Conservation (phyloP, 352 stramenopile genomes). For the Phytophthora colocasiae region DNA sequence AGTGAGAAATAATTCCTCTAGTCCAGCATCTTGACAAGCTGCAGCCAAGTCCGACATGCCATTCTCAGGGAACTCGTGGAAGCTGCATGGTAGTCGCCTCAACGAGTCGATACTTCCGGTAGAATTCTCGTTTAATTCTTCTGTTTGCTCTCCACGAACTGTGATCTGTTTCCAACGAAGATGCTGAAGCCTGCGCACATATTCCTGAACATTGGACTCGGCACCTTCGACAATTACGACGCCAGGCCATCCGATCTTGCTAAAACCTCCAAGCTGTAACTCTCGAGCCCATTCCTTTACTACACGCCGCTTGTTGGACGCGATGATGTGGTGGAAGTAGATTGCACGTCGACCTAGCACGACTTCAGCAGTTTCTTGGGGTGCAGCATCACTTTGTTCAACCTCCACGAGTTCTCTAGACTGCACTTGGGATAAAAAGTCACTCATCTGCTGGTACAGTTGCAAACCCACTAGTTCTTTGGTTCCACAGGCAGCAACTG, state of each 20-base stretch:
- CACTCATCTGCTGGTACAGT: constrained; percentile 71
- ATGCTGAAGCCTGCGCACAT: constrained; percentile 76
- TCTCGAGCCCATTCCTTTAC: constrained; percentile 79
- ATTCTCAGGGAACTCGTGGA: constrained; percentile 68
- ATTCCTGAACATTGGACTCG: constrained; percentile 65
- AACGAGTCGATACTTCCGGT: constrained; percentile 33
- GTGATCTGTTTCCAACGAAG: constrained; percentile 85
- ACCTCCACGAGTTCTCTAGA: not conserved
- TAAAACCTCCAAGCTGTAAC: constrained; percentile 69
- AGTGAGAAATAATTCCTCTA: constrained; percentile 79
- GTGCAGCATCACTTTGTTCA: not conserved
- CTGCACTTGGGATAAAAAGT: constrained; percentile 48
- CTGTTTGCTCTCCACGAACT: constrained; percentile 77
- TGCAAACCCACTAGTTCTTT: constrained; percentile 64
- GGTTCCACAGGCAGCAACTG: constrained; percentile 21
- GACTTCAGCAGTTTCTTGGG: constrained; percentile 7
- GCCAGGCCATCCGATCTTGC: constrained; percentile 86
- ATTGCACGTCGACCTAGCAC: constrained; percentile 75
- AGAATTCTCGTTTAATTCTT: constrained; percentile 21
- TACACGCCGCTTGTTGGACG: constrained; percentile 69
- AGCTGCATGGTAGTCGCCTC: constrained; percentile 47
- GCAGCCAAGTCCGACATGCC: constrained; percentile 72
- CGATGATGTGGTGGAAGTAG: constrained; percentile 90
- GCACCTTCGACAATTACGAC: constrained; percentile 78
- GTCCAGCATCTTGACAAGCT: constrained; percentile 51